These are phyloP conservation scores for Boletus tomentosulus DNA, from an alignment of 768 basidiomycete genomes.

Conservation along the genomic window DNA sequence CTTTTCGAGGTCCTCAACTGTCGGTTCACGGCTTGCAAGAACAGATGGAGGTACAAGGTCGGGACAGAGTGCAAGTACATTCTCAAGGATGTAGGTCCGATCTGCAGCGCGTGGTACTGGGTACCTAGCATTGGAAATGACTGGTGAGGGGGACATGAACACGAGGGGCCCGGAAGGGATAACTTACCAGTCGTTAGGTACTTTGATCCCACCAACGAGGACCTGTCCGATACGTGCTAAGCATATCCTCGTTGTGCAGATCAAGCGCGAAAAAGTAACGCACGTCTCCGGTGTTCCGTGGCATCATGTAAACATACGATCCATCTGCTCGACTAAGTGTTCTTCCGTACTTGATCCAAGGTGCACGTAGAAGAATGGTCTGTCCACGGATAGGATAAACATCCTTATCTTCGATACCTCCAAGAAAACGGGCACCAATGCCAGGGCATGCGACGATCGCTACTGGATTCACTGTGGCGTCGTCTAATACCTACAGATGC, in stretches of 20 bases:
- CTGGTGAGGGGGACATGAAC: background rate
- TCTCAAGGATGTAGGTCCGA: slow-evolving; percentile 53
- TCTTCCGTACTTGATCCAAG: slow-evolving; percentile 44
- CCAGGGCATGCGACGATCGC: slow-evolving; percentile 72
- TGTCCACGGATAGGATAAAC: slow-evolving; percentile 48
- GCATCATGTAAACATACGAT: slow-evolving; percentile 35
- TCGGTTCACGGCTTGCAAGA: slow-evolving; percentile 42
- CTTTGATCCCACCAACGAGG: slow-evolving; percentile 59
- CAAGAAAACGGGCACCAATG: slow-evolving; percentile 50
- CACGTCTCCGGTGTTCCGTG: slow-evolving; percentile 38
- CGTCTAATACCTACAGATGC: slow-evolving; percentile 11
- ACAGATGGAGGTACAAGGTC: slow-evolving; percentile 56
- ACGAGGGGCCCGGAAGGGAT: background rate
- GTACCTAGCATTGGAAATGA: slow-evolving; percentile 40
- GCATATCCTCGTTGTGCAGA: too few relatives aligned
- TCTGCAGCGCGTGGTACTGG: slow-evolving; percentile 62
- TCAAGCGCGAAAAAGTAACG: slow-evolving; percentile 7
- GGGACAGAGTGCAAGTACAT: slow-evolving; percentile 48
- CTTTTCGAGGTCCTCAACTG: slow-evolving; percentile 45
- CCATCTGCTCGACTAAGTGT: slow-evolving; percentile 31
- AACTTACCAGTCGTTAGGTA: slow-evolving; percentile 55
- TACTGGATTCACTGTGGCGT: slow-evolving; percentile 3
- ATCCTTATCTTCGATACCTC: slow-evolving; percentile 48
- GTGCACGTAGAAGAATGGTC: slow-evolving; percentile 40
- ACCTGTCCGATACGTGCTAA: slow-evolving; percentile 29